Evolutionary conservation across 257 asterid genomes (phyloP).

Genomic region (Handroanthus guayacan): DNA sequence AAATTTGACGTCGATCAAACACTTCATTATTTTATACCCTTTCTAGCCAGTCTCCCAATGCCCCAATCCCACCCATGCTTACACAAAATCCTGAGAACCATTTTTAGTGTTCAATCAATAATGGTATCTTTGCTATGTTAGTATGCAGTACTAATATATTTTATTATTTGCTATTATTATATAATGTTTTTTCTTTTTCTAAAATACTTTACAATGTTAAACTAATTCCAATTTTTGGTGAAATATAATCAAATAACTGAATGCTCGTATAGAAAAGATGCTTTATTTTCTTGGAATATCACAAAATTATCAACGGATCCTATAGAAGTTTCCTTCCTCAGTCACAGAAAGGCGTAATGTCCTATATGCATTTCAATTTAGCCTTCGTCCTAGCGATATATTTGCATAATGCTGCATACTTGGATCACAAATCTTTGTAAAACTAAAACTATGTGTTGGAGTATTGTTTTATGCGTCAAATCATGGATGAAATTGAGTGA

Average conservation of each 20-base stretch:
- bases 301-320: background rate
- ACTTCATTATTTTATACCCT: background rate
- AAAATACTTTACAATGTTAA: background rate
- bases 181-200: background rate
- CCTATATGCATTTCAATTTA: too few species aligned
- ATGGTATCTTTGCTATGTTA: background rate
- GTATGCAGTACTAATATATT: too few species aligned
- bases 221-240: background rate
- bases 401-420: background rate
- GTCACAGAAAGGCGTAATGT: too few species aligned
- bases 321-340: too few species aligned
- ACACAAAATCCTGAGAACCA: background rate
- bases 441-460: background rate
- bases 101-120: background rate
- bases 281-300: conserved; percentile 1
- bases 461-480: background rate
- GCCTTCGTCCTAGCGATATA: background rate
- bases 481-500: background rate
- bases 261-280: background rate
- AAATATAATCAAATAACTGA: background rate
- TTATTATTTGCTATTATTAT: background rate
- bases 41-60: background rate
- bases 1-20: background rate
- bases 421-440: background rate
- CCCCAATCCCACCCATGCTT: background rate